These are phyloP conservation scores for Globisporangium cystogenes DNA, from an alignment of 352 stramenopile species.

Conservation along the genomic window DNA sequence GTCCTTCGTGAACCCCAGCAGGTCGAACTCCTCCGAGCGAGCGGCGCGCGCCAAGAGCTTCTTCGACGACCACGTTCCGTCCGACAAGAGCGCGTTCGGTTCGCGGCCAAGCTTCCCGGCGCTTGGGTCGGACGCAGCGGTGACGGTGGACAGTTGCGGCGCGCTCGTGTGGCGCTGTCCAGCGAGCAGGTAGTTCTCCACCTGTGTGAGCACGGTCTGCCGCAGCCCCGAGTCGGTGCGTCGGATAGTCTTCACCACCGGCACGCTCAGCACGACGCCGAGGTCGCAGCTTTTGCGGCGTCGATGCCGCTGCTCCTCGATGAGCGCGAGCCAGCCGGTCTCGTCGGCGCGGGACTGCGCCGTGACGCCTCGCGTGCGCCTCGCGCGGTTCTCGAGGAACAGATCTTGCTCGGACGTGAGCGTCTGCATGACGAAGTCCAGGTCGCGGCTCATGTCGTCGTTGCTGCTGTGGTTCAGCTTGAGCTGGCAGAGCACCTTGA, in stretches of 20 bases:
- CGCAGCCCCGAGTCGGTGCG: conserved; percentile 42
- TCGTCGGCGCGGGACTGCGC: conserved; percentile 15
- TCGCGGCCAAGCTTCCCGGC: not conserved
- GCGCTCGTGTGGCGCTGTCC: conserved; percentile 4
- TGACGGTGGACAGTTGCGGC: not conserved
- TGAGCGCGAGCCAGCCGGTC: conserved; percentile 38
- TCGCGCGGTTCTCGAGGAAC: conserved; percentile 27
- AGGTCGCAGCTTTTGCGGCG: conserved; percentile 29
- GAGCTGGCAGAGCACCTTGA: conserved; percentile 45
- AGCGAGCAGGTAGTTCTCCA: conserved; percentile 38
- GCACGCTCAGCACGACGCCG: conserved; percentile 6
- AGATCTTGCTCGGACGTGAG: conserved; percentile 61
- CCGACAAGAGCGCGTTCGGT: conserved; percentile 3
- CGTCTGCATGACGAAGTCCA: conserved; percentile 69
- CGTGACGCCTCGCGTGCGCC: conserved; percentile 8
- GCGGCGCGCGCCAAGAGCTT: conserved; percentile 26
- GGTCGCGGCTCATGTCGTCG: conserved; percentile 32
- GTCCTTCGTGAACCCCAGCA: conserved; percentile 37
- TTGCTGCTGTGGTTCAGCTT: conserved; percentile 25
- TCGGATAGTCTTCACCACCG: conserved; percentile 28
- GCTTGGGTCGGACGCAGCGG: not conserved
- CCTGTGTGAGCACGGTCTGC: conserved; percentile 42
- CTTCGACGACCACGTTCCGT: conserved; percentile 31
- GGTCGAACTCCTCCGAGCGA: conserved; percentile 37
- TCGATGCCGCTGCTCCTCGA: conserved; percentile 43